These are phyloP conservation scores for Ligustrum vulgare DNA, from an alignment of 257 asterid species.

Conservation along the genomic window DNA sequence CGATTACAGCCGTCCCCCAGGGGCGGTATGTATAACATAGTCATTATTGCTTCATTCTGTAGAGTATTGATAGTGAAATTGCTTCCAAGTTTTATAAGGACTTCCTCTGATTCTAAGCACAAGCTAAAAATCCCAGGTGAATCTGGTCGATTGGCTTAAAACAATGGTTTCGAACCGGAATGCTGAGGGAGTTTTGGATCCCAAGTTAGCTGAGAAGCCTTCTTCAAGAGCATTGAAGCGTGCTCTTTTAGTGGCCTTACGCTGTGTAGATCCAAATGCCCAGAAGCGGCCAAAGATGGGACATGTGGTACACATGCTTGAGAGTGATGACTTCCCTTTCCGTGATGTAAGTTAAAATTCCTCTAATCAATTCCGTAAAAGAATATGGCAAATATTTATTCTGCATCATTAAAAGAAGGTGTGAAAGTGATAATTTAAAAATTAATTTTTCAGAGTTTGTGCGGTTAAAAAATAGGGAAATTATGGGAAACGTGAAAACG, in stretches of 20 bases:
- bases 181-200: constrained; percentile 86
- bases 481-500: too few species aligned
- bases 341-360: constrained; percentile 60
- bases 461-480: too few species aligned
- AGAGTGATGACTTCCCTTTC: constrained; percentile 82
- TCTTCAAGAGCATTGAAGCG: constrained; percentile 83
- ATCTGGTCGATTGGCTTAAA: constrained; percentile 87
- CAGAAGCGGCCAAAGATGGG: constrained; percentile 96
- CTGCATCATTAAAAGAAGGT: neutral
- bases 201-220: constrained; percentile 68
- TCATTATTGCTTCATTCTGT: neutral
- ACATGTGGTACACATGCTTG: constrained; percentile 90
- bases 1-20: constrained; percentile 81
- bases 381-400: neutral
- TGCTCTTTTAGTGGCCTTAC: constrained; percentile 74
- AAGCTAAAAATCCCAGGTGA: constrained; percentile 46
- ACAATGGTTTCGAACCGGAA: constrained; percentile 80
- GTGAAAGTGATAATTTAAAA: too few species aligned
- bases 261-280: constrained; percentile 82
- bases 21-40: constrained; percentile 50
- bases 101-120: constrained; percentile 10
- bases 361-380: neutral
- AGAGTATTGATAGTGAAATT: neutral
- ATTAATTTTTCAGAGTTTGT: too few species aligned
- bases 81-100: constrained; percentile 7